Conservation (phyloP, 768 basidiomycete genomes). For the Amanita molliuscula region DNA sequence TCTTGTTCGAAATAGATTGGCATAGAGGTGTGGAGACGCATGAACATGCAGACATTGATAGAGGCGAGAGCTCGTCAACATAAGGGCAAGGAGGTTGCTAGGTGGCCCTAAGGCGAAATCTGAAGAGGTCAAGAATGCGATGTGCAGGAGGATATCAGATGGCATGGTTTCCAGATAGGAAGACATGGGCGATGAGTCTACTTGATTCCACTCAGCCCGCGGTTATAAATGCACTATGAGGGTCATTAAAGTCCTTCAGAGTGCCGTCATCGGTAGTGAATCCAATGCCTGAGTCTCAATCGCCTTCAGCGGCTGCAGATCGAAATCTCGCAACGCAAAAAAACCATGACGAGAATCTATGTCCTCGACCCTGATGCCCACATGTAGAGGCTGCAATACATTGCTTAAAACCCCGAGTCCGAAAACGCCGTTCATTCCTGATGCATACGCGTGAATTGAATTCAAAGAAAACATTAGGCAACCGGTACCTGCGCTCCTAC, state of each 20-base stretch:
- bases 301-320: background rate
- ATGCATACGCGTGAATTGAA: background rate
- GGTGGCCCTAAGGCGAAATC: constrained; percentile 28
- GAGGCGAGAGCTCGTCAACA: constrained; percentile 34
- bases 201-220: background rate
- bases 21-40: constrained; percentile 44
- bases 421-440: constrained; percentile 1
- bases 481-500: background rate
- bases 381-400: background rate
- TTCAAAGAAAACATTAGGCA: background rate
- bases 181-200: constrained; percentile 22
- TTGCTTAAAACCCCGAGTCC: background rate
- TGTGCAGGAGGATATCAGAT: constrained; percentile 44
- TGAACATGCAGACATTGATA: constrained; percentile 30
- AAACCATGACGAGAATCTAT: background rate
- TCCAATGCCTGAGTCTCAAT: background rate
- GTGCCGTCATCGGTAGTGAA: constrained; percentile 1
- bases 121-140: constrained; percentile 37
- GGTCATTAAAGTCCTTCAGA: background rate
- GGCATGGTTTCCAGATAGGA: constrained; percentile 40
- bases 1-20: constrained; percentile 37
- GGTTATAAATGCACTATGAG: background rate
- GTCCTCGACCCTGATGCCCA: background rate
- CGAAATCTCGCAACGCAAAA: background rate
- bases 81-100: constrained; percentile 29